Evolutionary conservation across 345 rosid genomes (phyloP), one percentile per base, ranked within the genome.

Genomic region (Brassica juncea): DNA sequence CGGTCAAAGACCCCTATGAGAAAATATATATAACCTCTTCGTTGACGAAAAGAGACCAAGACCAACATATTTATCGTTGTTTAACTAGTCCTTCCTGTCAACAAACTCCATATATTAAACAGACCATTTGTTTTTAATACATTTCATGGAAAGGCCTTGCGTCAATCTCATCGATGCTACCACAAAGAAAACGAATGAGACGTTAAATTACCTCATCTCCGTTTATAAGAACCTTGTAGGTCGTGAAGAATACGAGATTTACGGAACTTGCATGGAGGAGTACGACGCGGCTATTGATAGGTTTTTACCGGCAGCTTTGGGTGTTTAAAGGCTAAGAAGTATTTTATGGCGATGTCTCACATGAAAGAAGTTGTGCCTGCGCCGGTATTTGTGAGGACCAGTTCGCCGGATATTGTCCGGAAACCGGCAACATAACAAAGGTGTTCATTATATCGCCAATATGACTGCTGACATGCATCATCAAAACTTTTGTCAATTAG

Each of bases 251-350:
- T 81, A 2, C 16, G 66, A 72, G 52, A 21, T 0, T 0, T 82
- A 77, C 31, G 78, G 75, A 14, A 77, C 78, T 39, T 82, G 84
- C 68, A 23, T 82, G 5, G 69, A 77, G 19, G 79, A 54, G 34
- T 82, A 69, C 16, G 68, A 58, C 1, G 68, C 69, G 8, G 58
- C 78, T 1, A 14, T 68, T 30, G 0, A 4, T 8, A 77, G 79
- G 31, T 70, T 44, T 77, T 12, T 82, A 61, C 82, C 76, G 39
- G 72, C 39, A 0, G 59, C 12, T 5, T 5, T n/a, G 44, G 68
- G 34, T 32, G 12, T 77, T 3, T 77, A 0, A 77, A 73, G 59
- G 63, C 69, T 28, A 62, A 73, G 10, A 68, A n/a, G 3, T 82
- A 73, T 61, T 1, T 32, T 16, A 44, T 35, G 1, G 72, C 65